Base-by-base conservation (phyloP, 371 early-diverging fungal genomes). In the Rhizomucor pusillus region DNA sequence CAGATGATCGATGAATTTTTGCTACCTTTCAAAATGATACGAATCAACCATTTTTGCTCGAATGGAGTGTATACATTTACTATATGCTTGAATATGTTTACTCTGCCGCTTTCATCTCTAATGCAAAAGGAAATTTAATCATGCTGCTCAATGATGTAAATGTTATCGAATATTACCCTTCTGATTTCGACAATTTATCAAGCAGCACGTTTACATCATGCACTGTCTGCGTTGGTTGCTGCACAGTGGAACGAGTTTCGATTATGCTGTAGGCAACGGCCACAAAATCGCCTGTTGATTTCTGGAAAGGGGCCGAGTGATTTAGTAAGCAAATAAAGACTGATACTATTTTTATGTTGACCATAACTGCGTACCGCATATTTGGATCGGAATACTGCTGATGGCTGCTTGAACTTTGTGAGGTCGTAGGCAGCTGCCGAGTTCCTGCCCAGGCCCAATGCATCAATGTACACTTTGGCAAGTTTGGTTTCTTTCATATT, bases 1-100 rank as follows among this genome's bases (percentile, higher is more conserved):
- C 47, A 19, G 1, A 14, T 10, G 0, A 19, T 9, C 47, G 22
- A 12, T 47, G 19, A 5, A 46, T 25, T 22, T 36, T 23, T 19
- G 14, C 20, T 57, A 85, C 86, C 82, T 75, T 87, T 87, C 16
- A 87, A 58, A 29, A 91, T 86, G 43, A 90, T 85, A 2, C 90
- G 75, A 11, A 84, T 78, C 2, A 90, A 62, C 92, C 92, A 91
- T 43, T 80, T 80, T 60, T 89, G 86, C 56, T 91, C 89, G 25
- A 73, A 56, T 0, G 89, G 63, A 4, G 88, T 81, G 53, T 80
- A 87, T 34, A 75, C 49, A 18, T 70, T 68, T 18, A 85, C 70
- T 18, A 89, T 71, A 23, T 58, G 62, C 35, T 70, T 66, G 36
- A 91, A 76, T 12, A 85, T 56, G 0, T 66, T 63, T 1, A 64